Evolutionary conservation across 2,329 filamentous ascomycete species (phyloP).

Genomic region (Fusarium veterinarium): DNA sequence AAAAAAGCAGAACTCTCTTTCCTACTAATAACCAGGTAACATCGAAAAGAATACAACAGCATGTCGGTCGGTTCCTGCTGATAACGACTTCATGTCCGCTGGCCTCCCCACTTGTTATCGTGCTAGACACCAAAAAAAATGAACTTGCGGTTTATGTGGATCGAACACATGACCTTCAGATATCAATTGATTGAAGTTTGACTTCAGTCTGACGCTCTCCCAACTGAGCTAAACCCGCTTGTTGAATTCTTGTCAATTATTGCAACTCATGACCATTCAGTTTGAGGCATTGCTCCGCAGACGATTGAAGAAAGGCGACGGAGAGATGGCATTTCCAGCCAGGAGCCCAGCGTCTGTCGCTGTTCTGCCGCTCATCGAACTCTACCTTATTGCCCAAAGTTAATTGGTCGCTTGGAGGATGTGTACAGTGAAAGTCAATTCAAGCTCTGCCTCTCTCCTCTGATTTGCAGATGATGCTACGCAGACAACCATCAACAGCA

Average conservation of each 20-base stretch:
- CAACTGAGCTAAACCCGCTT: conserved; percentile 49
- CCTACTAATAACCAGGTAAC: neutral
- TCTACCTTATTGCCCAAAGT: too few species aligned
- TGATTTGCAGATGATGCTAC: neutral
- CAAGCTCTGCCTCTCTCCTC: neutral
- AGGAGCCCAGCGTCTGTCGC: neutral
- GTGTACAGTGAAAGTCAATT: neutral
- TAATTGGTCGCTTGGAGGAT: neutral
- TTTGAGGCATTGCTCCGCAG: accelerated
- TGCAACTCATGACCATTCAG: accelerated
- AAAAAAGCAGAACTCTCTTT: neutral
- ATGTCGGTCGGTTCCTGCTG: neutral
- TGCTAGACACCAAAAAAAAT: conserved; percentile 41
- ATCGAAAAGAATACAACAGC: neutral
- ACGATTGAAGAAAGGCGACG: neutral
- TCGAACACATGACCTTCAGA: conserved; percentile 49
- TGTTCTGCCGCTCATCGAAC: neutral
- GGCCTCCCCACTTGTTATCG: conserved; percentile 53
- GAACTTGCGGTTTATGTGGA: conserved; percentile 45
- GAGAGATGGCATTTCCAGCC: neutral
- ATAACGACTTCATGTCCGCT: neutral
- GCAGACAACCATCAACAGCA: neutral
- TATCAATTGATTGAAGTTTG: conserved; percentile 41
- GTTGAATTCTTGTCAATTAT: neutral
- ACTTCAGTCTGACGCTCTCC: conserved; percentile 44